phyloP scores from a whole-genome alignment of 805 yeast species.

The Kodamaea fukazawae region DNA sequence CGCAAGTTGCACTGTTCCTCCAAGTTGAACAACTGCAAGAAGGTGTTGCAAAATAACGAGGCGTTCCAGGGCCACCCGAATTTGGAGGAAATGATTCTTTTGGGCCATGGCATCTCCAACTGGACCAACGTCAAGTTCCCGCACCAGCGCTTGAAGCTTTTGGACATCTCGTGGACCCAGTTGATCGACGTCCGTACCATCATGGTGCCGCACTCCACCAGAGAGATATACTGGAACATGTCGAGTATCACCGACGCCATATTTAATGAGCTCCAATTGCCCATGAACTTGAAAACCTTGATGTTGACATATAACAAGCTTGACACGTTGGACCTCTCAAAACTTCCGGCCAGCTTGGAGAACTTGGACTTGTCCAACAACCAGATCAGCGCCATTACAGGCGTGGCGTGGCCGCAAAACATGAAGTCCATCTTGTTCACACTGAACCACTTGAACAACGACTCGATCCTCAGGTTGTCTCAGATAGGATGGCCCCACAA shows the following conservation, averaged over 20 bases:
- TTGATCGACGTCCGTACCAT: constrained; percentile 23
- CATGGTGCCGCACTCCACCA: constrained; percentile 19
- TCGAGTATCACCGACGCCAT: constrained; percentile 19
- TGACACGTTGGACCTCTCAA: constrained; percentile 19
- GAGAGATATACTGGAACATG: constrained; percentile 32
- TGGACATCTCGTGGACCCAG: constrained; percentile 38
- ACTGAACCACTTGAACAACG: constrained; percentile 20
- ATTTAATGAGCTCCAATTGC: constrained; percentile 15
- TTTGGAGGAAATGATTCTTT: constrained; percentile 27
- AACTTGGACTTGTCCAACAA: constrained; percentile 30
- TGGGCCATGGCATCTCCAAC: constrained; percentile 30
- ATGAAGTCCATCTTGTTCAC: constrained; percentile 24
- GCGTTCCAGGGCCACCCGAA: constrained; percentile 8
- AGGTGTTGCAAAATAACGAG: constrained; percentile 2
- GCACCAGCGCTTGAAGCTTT: constrained; percentile 16
- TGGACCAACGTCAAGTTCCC: constrained; percentile 33
- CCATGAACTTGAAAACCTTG: constrained; percentile 23
- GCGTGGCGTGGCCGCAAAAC: constrained; percentile 24
- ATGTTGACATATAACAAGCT: constrained; percentile 34
- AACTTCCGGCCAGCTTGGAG: constrained; percentile 27
- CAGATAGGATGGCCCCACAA: constrained; percentile 23
- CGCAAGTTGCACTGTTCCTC: constrained; percentile 30
- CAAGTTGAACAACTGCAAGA: constrained; percentile 14
- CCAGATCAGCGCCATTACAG: constrained; percentile 13
- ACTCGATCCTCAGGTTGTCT: constrained; percentile 16